phyloP scores from a whole-genome alignment of 2,329 filamentous ascomycete species.

The Pseudocercospora cruenta region DNA sequence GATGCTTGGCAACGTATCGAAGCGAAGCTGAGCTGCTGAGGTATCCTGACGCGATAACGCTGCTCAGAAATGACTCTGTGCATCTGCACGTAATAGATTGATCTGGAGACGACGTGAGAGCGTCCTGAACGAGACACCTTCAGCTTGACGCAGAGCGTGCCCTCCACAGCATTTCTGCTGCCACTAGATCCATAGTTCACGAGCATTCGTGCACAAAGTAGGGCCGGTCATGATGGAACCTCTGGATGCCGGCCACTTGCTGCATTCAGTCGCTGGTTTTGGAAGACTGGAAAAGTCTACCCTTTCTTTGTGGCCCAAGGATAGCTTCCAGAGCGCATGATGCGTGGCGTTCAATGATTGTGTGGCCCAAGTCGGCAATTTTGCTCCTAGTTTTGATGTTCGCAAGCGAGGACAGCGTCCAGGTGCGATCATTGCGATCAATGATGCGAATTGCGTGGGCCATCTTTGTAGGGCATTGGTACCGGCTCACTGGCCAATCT shows the following conservation, averaged over 20 bases:
- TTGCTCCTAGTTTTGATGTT: no score
- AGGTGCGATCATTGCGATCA: no score
- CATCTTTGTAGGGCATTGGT: no score
- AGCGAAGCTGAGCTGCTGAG: neutral
- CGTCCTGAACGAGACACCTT: neutral
- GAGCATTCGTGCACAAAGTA: neutral
- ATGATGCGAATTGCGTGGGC: no score
- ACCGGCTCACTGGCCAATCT: no score
- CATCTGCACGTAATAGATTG: no score
- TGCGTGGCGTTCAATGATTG: no score
- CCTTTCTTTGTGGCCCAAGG: neutral
- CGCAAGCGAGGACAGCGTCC: no score
- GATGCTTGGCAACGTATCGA: neutral
- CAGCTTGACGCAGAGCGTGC: neutral
- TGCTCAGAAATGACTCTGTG: no score
- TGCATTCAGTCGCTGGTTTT: neutral
- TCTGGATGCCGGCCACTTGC: neutral
- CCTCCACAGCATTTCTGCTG: neutral
- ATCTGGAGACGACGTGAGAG: neutral
- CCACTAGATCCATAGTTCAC: neutral
- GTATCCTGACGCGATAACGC: no score
- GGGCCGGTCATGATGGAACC: neutral
- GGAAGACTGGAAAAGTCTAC: neutral
- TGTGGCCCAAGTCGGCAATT: no score
- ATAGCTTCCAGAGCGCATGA: no score